Base-by-base conservation (phyloP, 345 rosid genomes). In the Barbarea vulgaris region DNA sequence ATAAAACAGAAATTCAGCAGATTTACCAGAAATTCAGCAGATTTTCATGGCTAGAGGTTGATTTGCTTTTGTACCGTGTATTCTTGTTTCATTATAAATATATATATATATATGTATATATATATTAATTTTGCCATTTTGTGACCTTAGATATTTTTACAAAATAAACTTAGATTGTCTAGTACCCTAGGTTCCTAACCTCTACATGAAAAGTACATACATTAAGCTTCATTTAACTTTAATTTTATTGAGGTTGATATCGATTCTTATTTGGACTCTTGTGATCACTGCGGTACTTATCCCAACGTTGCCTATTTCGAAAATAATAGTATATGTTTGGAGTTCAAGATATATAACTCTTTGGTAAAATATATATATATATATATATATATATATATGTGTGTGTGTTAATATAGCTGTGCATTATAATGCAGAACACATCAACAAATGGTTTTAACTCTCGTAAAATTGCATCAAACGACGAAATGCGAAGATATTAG, bases 171-270 rank as follows among this genome's bases (percentile, higher is more conserved):
- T 27, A 53, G 41, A 41, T 55, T 69, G 52, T 56, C 15, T 57
- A 19, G 13, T 54, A 9, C 53, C 53, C 73, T 69, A 11, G 13
- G 41, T 36, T 4, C 41, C 61, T 27, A 46, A 18, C 25, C 9
- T 70, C 48, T 58, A 33, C 6, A 60, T 25, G 39, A 37, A 72
- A 44, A 28, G 68, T 24, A 50, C 61, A 51, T 33, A 22, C 18
- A 58, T 5, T 31, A 59, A 59, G 48, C 58, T 21, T 18, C 10
- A 42, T 56, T 21, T 14, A 10, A 15, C 46, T 31, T 19, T 13
- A 56, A 27, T 42, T 24, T 27, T 39, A 17, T 53, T 25, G 50
- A 24, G 25, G 60, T 67, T 34, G 19, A 3, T 36, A 36, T 70
- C 21, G 42, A 21, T 37, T 24, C 61, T 24, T 37, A 25, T 56